Evolutionary conservation across 352 stramenopile species (phyloP).

Genomic region (Globisporangium viniferum): DNA sequence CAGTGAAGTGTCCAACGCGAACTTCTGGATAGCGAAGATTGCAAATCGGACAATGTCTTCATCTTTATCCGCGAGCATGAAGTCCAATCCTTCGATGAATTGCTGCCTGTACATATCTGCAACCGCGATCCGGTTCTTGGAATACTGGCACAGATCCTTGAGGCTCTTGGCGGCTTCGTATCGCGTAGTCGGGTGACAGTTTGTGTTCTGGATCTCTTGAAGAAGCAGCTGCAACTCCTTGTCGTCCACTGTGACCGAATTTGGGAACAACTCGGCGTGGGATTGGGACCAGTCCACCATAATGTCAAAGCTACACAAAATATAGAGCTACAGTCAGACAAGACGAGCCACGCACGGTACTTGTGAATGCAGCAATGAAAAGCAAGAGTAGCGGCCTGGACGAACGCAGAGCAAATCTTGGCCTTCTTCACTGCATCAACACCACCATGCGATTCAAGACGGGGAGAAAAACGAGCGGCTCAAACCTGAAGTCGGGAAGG

Average conservation of each 20-base stretch:
- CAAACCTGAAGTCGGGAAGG: slow-evolving; percentile 65
- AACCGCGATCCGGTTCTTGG: slow-evolving; percentile 47
- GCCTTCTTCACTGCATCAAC: slow-evolving; percentile 12
- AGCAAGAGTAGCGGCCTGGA: slow-evolving; percentile 3
- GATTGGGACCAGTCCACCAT: slow-evolving; percentile 52
- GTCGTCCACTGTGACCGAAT: slow-evolving; percentile 36
- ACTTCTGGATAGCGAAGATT: slow-evolving; percentile 72
- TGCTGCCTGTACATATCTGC: slow-evolving; percentile 39
- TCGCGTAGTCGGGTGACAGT: slow-evolving; percentile 45
- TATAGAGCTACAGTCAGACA: slow-evolving; percentile 15
- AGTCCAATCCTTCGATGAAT: slow-evolving; percentile 48
- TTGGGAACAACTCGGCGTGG: slow-evolving; percentile 42
- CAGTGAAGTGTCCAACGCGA: slow-evolving; percentile 45
- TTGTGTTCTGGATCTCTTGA: slow-evolving; percentile 48
- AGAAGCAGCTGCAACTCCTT: slow-evolving; percentile 57
- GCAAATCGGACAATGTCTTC: slow-evolving; percentile 76
- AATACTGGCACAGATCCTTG: slow-evolving; percentile 69
- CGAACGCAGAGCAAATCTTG: slow-evolving; percentile 8
- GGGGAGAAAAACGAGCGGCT: slow-evolving; percentile 9
- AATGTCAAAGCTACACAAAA: slow-evolving; percentile 56
- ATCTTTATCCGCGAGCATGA: slow-evolving; percentile 66
- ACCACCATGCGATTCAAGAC: slow-evolving; percentile 19
- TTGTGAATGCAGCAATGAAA: slow-evolving; percentile 20
- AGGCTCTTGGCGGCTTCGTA: slow-evolving; percentile 69
- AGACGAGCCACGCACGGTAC: slow-evolving; percentile 11